These are phyloP conservation scores for Nothophoma quercina DNA, from an alignment of 2,329 filamentous ascomycete species.

Conservation along the genomic window DNA sequence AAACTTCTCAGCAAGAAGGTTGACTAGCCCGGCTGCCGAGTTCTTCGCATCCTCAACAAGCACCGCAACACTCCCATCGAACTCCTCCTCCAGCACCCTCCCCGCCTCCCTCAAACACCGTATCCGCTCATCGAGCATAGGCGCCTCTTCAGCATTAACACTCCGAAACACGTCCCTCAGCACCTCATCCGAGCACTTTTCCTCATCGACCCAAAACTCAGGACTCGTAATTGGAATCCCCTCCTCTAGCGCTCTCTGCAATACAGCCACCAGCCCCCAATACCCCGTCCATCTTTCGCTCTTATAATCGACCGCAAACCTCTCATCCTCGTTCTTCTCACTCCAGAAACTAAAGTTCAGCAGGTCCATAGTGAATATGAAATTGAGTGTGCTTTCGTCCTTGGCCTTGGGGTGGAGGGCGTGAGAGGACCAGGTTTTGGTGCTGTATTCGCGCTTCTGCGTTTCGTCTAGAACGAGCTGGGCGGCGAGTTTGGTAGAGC, in stretches of 20 bases:
- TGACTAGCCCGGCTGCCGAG: conserved; percentile 86
- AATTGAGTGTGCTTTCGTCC: conserved; percentile 81
- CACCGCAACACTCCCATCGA: conserved; percentile 75
- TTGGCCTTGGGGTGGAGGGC: conserved; percentile 87
- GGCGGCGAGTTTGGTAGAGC: conserved; percentile 82
- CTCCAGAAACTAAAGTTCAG: conserved; percentile 99
- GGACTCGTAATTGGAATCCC: conserved; percentile 89
- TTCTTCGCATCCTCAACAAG: conserved; percentile 76
- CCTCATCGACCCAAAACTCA: conserved; percentile 82
- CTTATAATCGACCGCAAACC: conserved; percentile 83
- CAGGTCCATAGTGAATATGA: conserved; percentile 97
- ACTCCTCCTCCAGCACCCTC: conserved; percentile 79
- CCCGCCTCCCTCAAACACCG: conserved; percentile 84
- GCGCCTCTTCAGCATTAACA: conserved; percentile 84
- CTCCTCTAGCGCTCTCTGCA: conserved; percentile 89
- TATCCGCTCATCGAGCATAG: conserved; percentile 79
- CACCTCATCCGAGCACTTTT: conserved; percentile 76
- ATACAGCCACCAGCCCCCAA: conserved; percentile 86
- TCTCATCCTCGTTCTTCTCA: conserved; percentile 69
- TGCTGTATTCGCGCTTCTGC: conserved; percentile 83
- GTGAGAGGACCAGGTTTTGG: conserved; percentile 85
- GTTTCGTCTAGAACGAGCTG: conserved; percentile 80
- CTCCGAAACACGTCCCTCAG: conserved; percentile 84
- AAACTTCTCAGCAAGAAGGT: conserved; percentile 83
- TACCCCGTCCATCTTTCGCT: conserved; percentile 91